Conservation (phyloP, 1,284 basidiomycete species). For the Moniliella sp. region DNA sequence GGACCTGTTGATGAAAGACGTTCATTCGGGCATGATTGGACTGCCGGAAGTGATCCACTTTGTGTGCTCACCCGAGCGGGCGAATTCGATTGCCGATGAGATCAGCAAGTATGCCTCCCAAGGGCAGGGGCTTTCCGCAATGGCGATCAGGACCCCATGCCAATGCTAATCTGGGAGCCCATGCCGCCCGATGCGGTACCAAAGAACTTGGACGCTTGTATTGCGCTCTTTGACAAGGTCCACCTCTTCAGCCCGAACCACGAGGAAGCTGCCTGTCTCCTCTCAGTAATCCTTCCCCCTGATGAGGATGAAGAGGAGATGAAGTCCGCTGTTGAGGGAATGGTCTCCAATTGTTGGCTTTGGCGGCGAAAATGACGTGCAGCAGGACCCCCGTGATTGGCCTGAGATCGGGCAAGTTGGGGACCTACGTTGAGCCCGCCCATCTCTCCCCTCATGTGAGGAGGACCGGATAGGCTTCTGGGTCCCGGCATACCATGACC, state of each 20-base stretch:
- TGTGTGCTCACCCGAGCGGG: constrained; percentile 58
- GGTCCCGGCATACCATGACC: constrained; percentile 8
- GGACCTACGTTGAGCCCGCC: constrained; percentile 8
- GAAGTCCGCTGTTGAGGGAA: background rate
- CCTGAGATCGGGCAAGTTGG: constrained; percentile 12
- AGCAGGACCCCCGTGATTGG: constrained; percentile 6
- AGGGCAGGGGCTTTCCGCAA: background rate
- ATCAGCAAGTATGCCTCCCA: constrained; percentile 37
- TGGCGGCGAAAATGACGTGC: background rate
- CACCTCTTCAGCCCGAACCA: constrained; percentile 38
- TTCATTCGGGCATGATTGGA: constrained; percentile 13
- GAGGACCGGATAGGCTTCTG: too few species aligned
- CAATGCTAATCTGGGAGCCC: constrained; percentile 58
- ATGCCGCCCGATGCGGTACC: constrained; percentile 39
- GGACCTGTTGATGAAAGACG: too few species aligned
- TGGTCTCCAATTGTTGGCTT: background rate
- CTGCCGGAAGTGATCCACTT: constrained; percentile 53
- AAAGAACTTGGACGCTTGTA: background rate
- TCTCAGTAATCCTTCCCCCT: constrained; percentile 7
- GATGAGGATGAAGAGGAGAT: background rate
- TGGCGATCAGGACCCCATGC: constrained; percentile 40
- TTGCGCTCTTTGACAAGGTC: background rate
- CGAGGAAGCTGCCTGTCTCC: constrained; percentile 36
- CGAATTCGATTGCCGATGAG: constrained; percentile 47
- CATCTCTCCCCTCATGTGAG: too few species aligned